Base-by-base conservation (phyloP, 495 filamentous ascomycete genomes). In the Penicillium goetzii region DNA sequence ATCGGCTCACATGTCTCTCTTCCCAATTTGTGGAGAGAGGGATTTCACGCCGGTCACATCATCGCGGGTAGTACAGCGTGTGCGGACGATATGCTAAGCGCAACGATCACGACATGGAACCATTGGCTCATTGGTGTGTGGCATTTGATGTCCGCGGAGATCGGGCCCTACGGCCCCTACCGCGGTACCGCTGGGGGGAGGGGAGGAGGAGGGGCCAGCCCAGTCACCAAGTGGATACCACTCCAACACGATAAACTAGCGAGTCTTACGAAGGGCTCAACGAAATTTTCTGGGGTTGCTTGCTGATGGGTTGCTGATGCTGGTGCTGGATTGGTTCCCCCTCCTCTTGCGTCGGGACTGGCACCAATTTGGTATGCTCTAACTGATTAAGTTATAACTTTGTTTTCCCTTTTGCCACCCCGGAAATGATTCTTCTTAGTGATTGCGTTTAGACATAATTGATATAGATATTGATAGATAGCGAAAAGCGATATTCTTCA, bases 61-160 rank as follows among this genome's bases (percentile, higher is more conserved):
- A 65, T 61, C 34, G 62, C 62, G 28, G 26, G 56, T 59, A 55
- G 54, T 26, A 55, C 34, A 41, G 53, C 54, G 26, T 17, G 26
- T 19, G 30, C 47, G 51, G 28, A 17, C 19, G 30, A 21, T 33
- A 21, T 36, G 28, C 52, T 59, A 62, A 55, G 59, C 56, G 59
- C 54, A 62, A 47, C 23, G 63, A 66, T 63, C 64, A 65, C 63
- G 60, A 3, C 33, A 41, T 55, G 19, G 51, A 56, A 59, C 51
- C 17, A 63, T 59, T 62, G 23, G 25, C 12, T 26, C 23, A 23
- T 25, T 23, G 47, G 32, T 23, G 15, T 53, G 50, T 53, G 8
- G 28, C 34, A 34, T 53, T 55, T 7, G 36, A 28, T 40, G 32
- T 62, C 68, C 68, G 68, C 68, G 68, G 68, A 70, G 65, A 70